Evolutionary conservation across 2,329 filamentous ascomycete species (phyloP), one percentile per base, ranked within the genome.

Genomic region (Hymenoscyphus scutula): DNA sequence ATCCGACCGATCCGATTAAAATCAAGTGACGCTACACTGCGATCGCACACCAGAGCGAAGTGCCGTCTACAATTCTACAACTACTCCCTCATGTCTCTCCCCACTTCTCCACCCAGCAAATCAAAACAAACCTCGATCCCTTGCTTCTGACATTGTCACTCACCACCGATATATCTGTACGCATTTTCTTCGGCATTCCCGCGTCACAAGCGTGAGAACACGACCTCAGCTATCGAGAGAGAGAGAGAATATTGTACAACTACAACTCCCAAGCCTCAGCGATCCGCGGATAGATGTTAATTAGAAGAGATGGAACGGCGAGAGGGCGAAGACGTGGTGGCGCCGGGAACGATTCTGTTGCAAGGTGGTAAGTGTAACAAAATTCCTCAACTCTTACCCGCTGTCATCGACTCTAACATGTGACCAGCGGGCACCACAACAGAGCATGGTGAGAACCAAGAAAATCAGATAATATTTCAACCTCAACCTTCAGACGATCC

Each of bases 401-500:
- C 17, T 54, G 53, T 10, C 30, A 11, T 34, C 53, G 17, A 30
- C 10, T 5, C 30, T 30, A 55, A 30, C 53, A 55, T 34, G 30
- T 30, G 15, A 55, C 27, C 25, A 55, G 53, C 27, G 30, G 53
- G 27, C 53, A 30, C n/a, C 30, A n/a, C 13, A 55, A 29, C 4
- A 51, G 11, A 11, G 25, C 29, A 23, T 15, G 45, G 58, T n/a
- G 19, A 59, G 32, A 41, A 30, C n/a, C 58, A 53, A 25, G 19
- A 59, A 25, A 41, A 30, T 29, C 58, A 53, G 17, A 29, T 59
- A 48, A 53, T 63, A 56, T 34, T 64, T 34, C 58, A 67, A 32
- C 67, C 67, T 17, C 53, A 34, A 23, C 65, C 67, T 15, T 59
- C 56, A 23, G 59, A 63, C 3, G 61, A 67, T 54, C 61, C 61